Evolutionary conservation across 2,329 filamentous ascomycete species (phyloP).

Genomic region (Diaporthe sp.): DNA sequence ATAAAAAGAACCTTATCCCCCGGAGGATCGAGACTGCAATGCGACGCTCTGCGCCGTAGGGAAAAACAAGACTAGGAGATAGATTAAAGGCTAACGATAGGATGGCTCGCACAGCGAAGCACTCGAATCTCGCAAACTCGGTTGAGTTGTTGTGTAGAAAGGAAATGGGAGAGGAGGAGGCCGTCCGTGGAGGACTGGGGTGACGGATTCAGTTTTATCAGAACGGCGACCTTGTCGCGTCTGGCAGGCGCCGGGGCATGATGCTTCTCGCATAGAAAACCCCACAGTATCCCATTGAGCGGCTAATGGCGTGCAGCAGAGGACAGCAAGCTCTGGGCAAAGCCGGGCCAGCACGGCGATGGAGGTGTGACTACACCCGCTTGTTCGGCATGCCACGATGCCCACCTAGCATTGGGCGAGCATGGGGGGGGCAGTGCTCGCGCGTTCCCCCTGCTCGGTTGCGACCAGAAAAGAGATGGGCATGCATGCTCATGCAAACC

Average conservation of each 20-base stretch:
- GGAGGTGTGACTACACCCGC: conserved; percentile 38
- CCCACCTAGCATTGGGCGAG: conserved; percentile 36
- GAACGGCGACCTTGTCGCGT: neutral
- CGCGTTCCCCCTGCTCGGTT: conserved; percentile 17
- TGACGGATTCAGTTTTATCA: conserved; percentile 37
- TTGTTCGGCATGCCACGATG: conserved; percentile 24
- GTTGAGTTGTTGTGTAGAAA: conserved; percentile 48
- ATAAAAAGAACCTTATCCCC: conserved; percentile 45
- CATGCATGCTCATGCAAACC: conserved; percentile 34
- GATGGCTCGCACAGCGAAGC: conserved; percentile 60
- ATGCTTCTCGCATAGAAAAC: conserved; percentile 13
- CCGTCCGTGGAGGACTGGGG: conserved; percentile 38
- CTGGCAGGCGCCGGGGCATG: conserved; percentile 28
- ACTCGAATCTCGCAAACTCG: conserved; percentile 47
- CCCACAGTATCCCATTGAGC: conserved; percentile 36
- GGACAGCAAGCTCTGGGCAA: conserved; percentile 6
- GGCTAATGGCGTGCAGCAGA: conserved; percentile 35
- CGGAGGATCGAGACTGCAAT: conserved; percentile 40
- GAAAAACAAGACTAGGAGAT: conserved; percentile 44
- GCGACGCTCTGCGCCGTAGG: conserved; percentile 50
- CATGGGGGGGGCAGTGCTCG: neutral
- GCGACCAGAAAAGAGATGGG: neutral
- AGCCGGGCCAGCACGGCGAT: conserved; percentile 29
- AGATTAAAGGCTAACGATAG: conserved; percentile 53
- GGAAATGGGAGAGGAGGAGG: conserved; percentile 45